Conservation (phyloP, 1,284 basidiomycete species). For the Malassezia sympodialis region DNA sequence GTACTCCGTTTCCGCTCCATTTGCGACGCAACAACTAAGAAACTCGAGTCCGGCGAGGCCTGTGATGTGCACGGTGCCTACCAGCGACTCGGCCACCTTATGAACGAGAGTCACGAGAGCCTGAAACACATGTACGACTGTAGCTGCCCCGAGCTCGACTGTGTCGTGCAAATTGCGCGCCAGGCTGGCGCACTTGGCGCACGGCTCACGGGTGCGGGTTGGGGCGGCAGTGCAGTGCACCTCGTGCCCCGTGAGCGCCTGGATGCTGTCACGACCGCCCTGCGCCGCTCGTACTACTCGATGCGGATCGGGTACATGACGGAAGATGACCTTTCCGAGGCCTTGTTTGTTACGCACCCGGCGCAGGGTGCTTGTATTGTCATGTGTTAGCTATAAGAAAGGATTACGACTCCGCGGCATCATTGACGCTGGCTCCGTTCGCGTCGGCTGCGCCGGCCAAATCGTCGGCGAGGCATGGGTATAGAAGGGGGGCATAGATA, state of each 20-base stretch:
- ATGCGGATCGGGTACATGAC: constrained; percentile 24
- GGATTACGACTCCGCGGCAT: not conserved
- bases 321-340: constrained; percentile 25
- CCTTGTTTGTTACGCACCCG: constrained; percentile 39
- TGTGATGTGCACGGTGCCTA: constrained; percentile 18
- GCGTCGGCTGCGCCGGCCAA: not conserved
- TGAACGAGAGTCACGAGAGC: constrained; percentile 38
- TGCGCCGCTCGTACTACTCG: constrained; percentile 28
- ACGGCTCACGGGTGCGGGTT: constrained; percentile 42
- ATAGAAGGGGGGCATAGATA: not conserved
- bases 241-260: constrained; percentile 37
- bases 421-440: not conserved
- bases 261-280: constrained; percentile 23
- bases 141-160: constrained; percentile 36
- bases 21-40: constrained; percentile 13
- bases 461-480: not conserved
- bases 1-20: constrained; percentile 33
- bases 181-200: constrained; percentile 34
- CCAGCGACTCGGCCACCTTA: constrained; percentile 28
- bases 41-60: constrained; percentile 2
- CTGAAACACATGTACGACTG: constrained; percentile 33
- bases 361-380: constrained; percentile 39
- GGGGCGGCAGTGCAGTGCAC: constrained; percentile 44
- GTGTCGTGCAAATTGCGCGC: constrained; percentile 35
- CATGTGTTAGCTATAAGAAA: not conserved